A percentile compares a stretch with the other conserved stretches of the same genome.
phyloP scores from a whole-genome alignment of 495 filamentous ascomycete species.

The Penicillium diatomitis region DNA sequence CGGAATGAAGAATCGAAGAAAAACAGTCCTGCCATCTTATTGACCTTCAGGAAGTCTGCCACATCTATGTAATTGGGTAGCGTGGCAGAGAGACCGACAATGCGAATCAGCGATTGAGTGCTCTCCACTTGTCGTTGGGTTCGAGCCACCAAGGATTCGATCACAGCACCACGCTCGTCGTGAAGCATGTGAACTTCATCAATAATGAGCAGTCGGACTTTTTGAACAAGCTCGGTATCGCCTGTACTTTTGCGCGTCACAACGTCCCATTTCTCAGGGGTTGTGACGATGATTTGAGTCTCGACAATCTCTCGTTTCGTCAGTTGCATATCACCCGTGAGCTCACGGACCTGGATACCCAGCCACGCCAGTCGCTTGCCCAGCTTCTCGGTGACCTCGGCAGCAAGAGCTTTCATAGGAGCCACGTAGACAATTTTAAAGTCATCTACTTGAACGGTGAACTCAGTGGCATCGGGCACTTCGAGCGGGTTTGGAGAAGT shows the following conservation, averaged over 20 bases:
- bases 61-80: constrained; percentile 95
- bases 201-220: constrained; percentile 92
- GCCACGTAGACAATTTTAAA: constrained; percentile 58
- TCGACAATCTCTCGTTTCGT: constrained; percentile 92
- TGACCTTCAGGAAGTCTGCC: constrained; percentile 92
- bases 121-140: constrained; percentile 96
- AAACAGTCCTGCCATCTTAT: constrained; percentile 85
- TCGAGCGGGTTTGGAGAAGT: constrained; percentile 68
- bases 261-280: constrained; percentile 99
- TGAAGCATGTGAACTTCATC: constrained; percentile 99
- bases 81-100: constrained; percentile 90
- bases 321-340: constrained; percentile 97
- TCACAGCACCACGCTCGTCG: constrained; percentile 89
- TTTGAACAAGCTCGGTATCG: constrained; percentile 95
- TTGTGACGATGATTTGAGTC: constrained; percentile 98
- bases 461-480: constrained; percentile 62
- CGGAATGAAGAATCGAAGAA: constrained; percentile 96
- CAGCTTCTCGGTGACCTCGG: constrained; percentile 92
- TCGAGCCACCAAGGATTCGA: constrained; percentile 89
- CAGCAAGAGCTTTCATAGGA: constrained; percentile 83
- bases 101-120: constrained; percentile 92
- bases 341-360: constrained; percentile 77
- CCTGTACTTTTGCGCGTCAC: constrained; percentile 94
- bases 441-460: constrained; percentile 67
- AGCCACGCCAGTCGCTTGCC: constrained; percentile 92